Evolutionary conservation across 225 moss, liverwort and hornwort species (phyloP), one percentile per base, ranked within the genome.

Genomic region (Antitrichia curtipendula): DNA sequence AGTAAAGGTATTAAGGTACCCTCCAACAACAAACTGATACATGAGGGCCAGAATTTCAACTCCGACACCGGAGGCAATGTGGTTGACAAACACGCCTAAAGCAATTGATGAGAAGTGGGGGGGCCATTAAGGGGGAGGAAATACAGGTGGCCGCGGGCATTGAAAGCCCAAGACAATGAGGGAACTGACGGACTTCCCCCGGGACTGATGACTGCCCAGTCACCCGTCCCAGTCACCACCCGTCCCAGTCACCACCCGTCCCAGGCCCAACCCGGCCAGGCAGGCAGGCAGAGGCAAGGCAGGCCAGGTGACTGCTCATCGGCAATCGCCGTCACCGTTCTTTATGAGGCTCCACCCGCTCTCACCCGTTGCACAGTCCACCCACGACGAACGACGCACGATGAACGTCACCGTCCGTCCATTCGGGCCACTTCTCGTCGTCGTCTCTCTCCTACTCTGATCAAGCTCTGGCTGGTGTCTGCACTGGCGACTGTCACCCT

Each of bases 71-170:
- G 28, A 63, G 54, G 70, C 47, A 49, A 49, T 47, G 34, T 58
- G 3, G 91, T 91, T 91, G 88, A 91, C 88, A 89, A 91, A 83
- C 11, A 43, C n/a, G 65, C 74, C 18, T 8, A 49, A 65, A 43
- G 29, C 65, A 75, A 56, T 89, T 87, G 84, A 91, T 87, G 91
- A 87, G 85, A 82, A 41, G 89, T 85, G 84, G 82, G 79, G 49
- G 81, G 82, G 85, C 41, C 38, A 88, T 82, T 63, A 82, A 86
- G 70, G 79, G 36, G 36, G 63, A 71, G 61, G 11, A 72, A 89
- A 82, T 49, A 50, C 58, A 82, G 58, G 27, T 79, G 64, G 78
- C 82, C 61, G 81, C 81, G 23, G 34, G 89, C 87, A 88, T 89
- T 91, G 10, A 91, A 85, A 62, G 75, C 32, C 61, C 52, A 21